A percentile compares a stretch with the other conserved stretches of the same genome.
Conservation (phyloP, 192 early-diverging fungal genomes). For the Powellomyces hirtus region DNA sequence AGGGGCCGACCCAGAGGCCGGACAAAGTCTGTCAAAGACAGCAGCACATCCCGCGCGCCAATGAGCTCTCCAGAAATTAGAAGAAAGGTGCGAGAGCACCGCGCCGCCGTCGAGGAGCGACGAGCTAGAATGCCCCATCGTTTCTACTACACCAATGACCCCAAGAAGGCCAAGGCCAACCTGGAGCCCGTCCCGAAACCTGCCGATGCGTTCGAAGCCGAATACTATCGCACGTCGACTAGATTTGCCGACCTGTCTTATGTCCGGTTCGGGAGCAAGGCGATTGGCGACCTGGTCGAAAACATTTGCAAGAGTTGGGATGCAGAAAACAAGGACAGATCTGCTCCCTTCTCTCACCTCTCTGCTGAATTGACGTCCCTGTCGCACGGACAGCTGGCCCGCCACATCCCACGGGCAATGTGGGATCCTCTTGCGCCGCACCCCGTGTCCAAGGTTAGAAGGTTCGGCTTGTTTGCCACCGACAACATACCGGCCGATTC, state of each 20-base stretch:
- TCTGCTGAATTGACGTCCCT: neutral
- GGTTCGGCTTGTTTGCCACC: conserved; percentile 60
- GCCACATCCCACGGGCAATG: conserved; percentile 3
- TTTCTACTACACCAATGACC: neutral
- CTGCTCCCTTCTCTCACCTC: neutral
- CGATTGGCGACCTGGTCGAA: conserved; percentile 41
- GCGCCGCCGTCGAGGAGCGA: neutral
- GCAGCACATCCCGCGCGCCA: neutral
- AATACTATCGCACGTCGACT: neutral
- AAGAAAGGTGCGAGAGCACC: neutral
- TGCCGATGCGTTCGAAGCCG: neutral
- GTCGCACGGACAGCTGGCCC: neutral
- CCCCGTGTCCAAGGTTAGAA: conserved; percentile 3
- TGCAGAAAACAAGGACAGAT: neutral
- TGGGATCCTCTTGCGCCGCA: conserved; percentile 9
- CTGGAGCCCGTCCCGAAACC: conserved; percentile 11
- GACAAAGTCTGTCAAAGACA: neutral
- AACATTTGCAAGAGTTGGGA: conserved; percentile 19
- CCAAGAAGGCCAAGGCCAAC: neutral
- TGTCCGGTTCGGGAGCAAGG: conserved; percentile 11
- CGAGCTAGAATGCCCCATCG: neutral
- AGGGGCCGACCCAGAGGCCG: neutral
- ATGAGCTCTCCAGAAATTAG: neutral
- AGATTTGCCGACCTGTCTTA: conserved; percentile 10
- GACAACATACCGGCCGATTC: conserved; percentile 47